phyloP scores from a whole-genome alignment of 768 basidiomycete genomes.

The Pleurotus tuber-regium region DNA sequence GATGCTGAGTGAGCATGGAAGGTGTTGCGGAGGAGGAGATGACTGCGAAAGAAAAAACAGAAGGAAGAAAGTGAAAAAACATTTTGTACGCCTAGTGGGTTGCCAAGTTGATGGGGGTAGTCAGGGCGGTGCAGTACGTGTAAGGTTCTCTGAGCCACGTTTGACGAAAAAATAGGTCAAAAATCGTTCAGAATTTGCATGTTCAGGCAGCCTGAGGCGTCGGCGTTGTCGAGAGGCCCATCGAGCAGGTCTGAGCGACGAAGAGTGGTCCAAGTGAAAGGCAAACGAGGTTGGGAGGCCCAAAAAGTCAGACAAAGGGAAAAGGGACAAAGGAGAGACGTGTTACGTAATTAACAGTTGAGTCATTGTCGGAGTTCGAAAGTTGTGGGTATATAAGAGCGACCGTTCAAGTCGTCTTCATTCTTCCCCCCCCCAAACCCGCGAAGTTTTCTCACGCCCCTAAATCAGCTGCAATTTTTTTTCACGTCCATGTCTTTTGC shows the following conservation, averaged over 20 bases:
- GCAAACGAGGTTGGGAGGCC: not conserved
- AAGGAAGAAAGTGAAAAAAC: not conserved
- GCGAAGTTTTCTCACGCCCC: constrained; percentile 40
- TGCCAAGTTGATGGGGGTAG: constrained; percentile 6
- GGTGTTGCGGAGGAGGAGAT: not conserved
- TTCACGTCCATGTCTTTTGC: constrained; percentile 52
- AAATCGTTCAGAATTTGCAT: not conserved
- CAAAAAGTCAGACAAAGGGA: constrained; percentile 13
- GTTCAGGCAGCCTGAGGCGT: not conserved
- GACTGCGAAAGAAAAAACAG: not conserved
- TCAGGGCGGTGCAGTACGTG: constrained; percentile 6
- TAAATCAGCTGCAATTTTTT: constrained; percentile 26
- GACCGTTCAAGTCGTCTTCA: constrained; percentile 23
- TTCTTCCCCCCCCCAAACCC: constrained; percentile 31
- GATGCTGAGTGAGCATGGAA: not conserved
- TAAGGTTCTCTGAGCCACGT: not conserved
- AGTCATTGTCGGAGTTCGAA: constrained; percentile 48
- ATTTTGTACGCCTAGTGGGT: constrained; percentile 8
- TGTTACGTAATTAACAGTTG: constrained; percentile 43
- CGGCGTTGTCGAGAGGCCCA: not conserved
- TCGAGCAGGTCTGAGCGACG: not conserved
- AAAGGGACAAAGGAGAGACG: constrained; percentile 30
- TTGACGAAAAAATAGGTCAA: not conserved
- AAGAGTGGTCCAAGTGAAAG: not conserved
- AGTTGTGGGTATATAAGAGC: constrained; percentile 42